Base-by-base conservation (phyloP, 192 early-diverging fungal species). In the Linnemannia hyalina region DNA sequence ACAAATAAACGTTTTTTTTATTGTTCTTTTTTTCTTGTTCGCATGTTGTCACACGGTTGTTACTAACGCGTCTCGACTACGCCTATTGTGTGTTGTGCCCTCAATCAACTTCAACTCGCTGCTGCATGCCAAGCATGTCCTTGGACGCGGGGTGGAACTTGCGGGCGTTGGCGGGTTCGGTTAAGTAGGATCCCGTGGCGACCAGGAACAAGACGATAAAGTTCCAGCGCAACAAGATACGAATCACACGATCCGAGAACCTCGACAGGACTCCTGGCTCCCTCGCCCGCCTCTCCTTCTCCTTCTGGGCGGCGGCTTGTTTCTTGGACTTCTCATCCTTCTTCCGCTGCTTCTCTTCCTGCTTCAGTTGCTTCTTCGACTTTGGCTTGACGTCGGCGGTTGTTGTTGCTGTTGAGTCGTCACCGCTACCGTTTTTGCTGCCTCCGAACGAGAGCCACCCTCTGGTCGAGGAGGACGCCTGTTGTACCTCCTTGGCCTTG, bases 171-270 rank as follows among this genome's bases (percentile, higher is more conserved):
- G 7, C 22, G 26, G 81, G 55, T 40, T 82, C 74, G 8, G 75
- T 77, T 13, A 77, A 35, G 44, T 77, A 82, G 9, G 57, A 16
- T 20, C 70, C 81, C 10, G 70, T 72, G 8, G 75, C 81, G 5
- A 77, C 75, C 6, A 77, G 22, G 42, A 52, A 42, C 16, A 82
- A 10, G 0, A 82, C 44, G 15, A 82, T 42, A 23, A 73, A 42
- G 29, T 54, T 54, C 75, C 75, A 76, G 13, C 70, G 52, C 40
- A 82, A 15, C 32, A 82, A 40, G 20, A 4, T 6, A 7, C 9
- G 32, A 6, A 77, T 42, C 5, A 72, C 1, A 8, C 35, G n/a
- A 32, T 82, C 81, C 7, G 73, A 15, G 29, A 72, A 68, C 22
- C 35, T 11, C 4, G 60, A 46, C 8, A 81, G 6, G 20, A 60